phyloP scores from a whole-genome alignment of 768 basidiomycete species.

The Termitomyces sp. region DNA sequence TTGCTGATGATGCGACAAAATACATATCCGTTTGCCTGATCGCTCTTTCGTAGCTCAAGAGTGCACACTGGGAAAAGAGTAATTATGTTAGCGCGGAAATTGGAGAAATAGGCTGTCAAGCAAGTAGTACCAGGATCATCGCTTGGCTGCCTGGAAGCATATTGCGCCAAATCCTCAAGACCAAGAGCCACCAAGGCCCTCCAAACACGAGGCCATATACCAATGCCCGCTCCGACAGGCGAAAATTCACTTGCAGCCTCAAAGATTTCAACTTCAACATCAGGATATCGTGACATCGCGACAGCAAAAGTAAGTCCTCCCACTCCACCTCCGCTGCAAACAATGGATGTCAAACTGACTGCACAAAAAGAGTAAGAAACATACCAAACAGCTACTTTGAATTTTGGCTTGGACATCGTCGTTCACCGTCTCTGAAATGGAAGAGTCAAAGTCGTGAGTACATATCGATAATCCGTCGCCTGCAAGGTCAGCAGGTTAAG shows the following conservation, averaged over 20 bases:
- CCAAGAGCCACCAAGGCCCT: conserved; percentile 38
- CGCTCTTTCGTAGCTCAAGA: conserved; percentile 32
- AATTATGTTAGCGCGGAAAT: neutral
- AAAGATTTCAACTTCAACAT: conserved; percentile 17
- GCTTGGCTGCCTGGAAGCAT: conserved; percentile 16
- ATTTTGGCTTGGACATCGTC: conserved; percentile 8
- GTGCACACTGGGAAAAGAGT: conserved; percentile 17
- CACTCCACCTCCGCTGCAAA: conserved; percentile 18
- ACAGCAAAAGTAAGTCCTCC: conserved; percentile 21
- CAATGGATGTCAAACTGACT: neutral
- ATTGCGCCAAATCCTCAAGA: conserved; percentile 27
- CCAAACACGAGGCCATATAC: conserved; percentile 32
- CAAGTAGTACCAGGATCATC: conserved; percentile 20
- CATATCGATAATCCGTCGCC: too few species aligned
- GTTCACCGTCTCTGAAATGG: neutral
- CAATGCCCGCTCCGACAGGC: conserved; percentile 21
- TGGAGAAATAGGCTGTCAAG: neutral
- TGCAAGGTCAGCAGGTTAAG: neutral
- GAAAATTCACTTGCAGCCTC: conserved; percentile 18
- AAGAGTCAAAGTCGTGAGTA: neutral
- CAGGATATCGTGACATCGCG: conserved; percentile 13
- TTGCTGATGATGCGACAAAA: conserved; percentile 28
- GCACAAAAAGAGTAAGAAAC: neutral
- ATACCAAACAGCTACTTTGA: conserved; percentile 13
- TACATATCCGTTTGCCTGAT: conserved; percentile 25